A percentile compares a stretch with the other conserved stretches of the same genome.
Evolutionary conservation across 208 protist genomes (phyloP).

Genomic region (Phytomonas sp.): DNA sequence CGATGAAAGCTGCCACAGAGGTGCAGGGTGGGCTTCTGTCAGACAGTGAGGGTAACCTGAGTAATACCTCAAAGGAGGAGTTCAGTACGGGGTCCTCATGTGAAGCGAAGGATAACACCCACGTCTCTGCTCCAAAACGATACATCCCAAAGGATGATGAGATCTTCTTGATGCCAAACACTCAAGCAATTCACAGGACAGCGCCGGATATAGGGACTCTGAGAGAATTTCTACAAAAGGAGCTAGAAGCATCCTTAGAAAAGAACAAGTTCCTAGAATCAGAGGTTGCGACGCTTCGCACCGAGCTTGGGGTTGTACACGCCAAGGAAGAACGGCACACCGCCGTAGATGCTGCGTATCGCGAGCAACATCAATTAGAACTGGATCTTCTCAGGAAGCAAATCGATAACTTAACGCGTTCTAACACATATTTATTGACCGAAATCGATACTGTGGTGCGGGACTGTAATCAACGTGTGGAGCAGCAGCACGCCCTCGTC

Average conservation of each 20-base stretch:
- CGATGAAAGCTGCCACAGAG: slow-evolving; percentile 19
- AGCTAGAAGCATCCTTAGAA: slow-evolving; percentile 14
- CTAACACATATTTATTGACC: slow-evolving; percentile 25
- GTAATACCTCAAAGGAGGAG: background rate
- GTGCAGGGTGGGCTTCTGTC: slow-evolving; percentile 20
- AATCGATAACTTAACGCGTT: slow-evolving; percentile 19
- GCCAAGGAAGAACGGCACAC: slow-evolving; percentile 28
- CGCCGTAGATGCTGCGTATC: slow-evolving; percentile 14
- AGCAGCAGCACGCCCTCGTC: slow-evolving; percentile 54
- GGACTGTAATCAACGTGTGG: slow-evolving; percentile 44
- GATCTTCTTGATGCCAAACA: background rate
- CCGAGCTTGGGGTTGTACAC: slow-evolving; percentile 36
- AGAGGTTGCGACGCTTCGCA: slow-evolving; percentile 40
- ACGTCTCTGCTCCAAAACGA: background rate
- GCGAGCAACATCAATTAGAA: slow-evolving; percentile 17
- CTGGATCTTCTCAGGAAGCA: slow-evolving; percentile 18
- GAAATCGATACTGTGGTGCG: slow-evolving; percentile 28
- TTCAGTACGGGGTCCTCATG: slow-evolving; percentile 1
- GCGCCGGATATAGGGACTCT: background rate
- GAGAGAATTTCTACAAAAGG: background rate
- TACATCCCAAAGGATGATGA: background rate
- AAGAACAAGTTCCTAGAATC: slow-evolving; percentile 16
- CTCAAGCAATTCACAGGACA: background rate
- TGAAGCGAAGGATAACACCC: background rate
- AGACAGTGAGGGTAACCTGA: background rate